Evolutionary conservation across 495 filamentous ascomycete species (phyloP).

Genomic region (Chaetomidium leptoderma): DNA sequence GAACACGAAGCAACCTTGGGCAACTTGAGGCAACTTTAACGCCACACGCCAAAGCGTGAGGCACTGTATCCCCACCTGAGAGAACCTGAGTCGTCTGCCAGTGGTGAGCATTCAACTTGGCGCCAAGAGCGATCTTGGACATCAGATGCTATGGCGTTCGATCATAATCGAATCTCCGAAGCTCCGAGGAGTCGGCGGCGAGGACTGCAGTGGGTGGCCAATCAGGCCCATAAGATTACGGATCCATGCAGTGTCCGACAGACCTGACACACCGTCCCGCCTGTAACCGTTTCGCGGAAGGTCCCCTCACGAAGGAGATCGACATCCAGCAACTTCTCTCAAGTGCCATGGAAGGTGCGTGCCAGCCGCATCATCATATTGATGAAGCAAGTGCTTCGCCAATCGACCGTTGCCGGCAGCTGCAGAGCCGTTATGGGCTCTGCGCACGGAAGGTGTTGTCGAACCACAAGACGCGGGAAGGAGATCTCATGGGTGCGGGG

Average conservation of each 20-base stretch:
- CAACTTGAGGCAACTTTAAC: too few species aligned
- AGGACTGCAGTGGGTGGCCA: background rate
- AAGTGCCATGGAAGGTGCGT: background rate
- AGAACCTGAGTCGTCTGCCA: too few species aligned
- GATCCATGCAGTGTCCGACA: slow-evolving; percentile 6
- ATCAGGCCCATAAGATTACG: slow-evolving; percentile 6
- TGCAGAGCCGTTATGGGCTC: background rate
- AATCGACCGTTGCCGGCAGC: background rate
- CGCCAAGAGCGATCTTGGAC: too few species aligned
- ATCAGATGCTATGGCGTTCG: slow-evolving; percentile 2
- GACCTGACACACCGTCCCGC: background rate
- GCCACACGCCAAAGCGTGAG: too few species aligned
- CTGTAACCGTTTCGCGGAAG: background rate
- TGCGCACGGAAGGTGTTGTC: background rate
- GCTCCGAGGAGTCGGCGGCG: slow-evolving; percentile 6
- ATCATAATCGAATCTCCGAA: slow-evolving; percentile 10
- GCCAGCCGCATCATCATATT: background rate
- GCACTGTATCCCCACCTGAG: too few species aligned
- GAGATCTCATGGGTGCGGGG: slow-evolving; percentile 14
- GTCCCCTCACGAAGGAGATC: background rate
- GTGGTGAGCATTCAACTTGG: background rate
- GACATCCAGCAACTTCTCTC: background rate
- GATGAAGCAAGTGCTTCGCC: background rate
- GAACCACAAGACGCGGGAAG: slow-evolving; percentile 1
- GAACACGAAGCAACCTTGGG: too few species aligned